Evolutionary conservation across 2,329 filamentous ascomycete genomes (phyloP).

Genomic region (Stylonectria norvegica): DNA sequence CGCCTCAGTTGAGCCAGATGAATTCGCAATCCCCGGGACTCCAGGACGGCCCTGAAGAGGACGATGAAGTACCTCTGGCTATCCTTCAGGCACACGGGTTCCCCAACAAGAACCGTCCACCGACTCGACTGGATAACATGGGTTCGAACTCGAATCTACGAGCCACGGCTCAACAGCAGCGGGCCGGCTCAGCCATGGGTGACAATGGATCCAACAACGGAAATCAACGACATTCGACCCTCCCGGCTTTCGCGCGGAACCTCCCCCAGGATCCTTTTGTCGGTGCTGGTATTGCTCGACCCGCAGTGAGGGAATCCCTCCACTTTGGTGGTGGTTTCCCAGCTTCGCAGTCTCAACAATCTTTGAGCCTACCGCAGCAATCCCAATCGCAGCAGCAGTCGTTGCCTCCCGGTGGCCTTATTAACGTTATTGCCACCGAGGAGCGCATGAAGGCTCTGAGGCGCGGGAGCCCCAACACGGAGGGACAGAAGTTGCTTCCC

Average conservation of each 20-base stretch:
- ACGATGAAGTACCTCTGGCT: slow-evolving; percentile 82
- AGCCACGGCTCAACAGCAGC: slow-evolving; percentile 45
- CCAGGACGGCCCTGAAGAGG: slow-evolving; percentile 76
- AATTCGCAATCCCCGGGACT: slow-evolving; percentile 41
- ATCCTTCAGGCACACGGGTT: slow-evolving; percentile 89
- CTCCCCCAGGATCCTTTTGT: slow-evolving; percentile 83
- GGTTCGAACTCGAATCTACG: slow-evolving; percentile 71
- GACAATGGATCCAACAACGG: slow-evolving; percentile 38
- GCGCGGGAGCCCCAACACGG: slow-evolving; percentile 71
- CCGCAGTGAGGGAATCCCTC: slow-evolving; percentile 70
- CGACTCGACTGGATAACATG: slow-evolving; percentile 61
- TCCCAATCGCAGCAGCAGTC: slow-evolving; percentile 26
- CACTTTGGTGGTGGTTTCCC: slow-evolving; percentile 59
- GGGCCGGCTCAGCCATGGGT: slow-evolving; percentile 56
- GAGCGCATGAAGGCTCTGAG: slow-evolving; percentile 75
- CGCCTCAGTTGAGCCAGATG: slow-evolving; percentile 52
- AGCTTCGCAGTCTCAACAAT: slow-evolving; percentile 34
- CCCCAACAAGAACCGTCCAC: slow-evolving; percentile 72
- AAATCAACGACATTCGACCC: slow-evolving; percentile 39
- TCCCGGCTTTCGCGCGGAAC: slow-evolving; percentile 80
- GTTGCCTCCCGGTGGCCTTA: slow-evolving; percentile 70
- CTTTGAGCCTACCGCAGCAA: slow-evolving; percentile 47
- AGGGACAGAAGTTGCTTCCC: slow-evolving; percentile 42
- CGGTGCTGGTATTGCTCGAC: slow-evolving; percentile 72
- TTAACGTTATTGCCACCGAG: slow-evolving; percentile 84